Evolutionary conservation across 169 alveolate genomes (phyloP).

Genomic region (Cryptosporidium sp.): DNA sequence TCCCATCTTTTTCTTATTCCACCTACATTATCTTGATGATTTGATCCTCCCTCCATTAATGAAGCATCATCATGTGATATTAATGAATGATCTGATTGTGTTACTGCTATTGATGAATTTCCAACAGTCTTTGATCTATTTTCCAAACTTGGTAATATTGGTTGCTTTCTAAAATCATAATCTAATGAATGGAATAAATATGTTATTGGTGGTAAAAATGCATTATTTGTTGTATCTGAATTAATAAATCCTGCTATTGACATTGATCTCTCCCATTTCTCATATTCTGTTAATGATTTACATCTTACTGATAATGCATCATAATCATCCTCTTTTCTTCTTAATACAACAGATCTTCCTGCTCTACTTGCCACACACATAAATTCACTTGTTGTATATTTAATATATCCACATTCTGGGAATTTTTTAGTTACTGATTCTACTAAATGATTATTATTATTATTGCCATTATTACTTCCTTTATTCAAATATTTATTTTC

Average conservation of each 20-base stretch:
- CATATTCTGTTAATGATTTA: slow-evolving; percentile 69
- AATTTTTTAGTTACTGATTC: slow-evolving; percentile 29
- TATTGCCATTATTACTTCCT: slow-evolving; percentile 3
- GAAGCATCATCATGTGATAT: neutral
- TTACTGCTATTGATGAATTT: neutral
- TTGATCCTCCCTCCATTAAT: neutral
- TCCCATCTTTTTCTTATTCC: neutral
- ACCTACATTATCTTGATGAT: neutral
- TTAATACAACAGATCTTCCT: slow-evolving; percentile 72
- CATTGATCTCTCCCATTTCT: slow-evolving; percentile 74
- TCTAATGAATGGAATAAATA: slow-evolving; percentile 71
- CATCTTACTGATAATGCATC: slow-evolving; percentile 75
- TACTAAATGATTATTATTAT: slow-evolving; percentile 11
- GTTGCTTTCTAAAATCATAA: slow-evolving; percentile 74
- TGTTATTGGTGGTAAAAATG: slow-evolving; percentile 66
- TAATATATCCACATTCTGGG: slow-evolving; percentile 71
- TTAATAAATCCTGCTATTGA: slow-evolving; percentile 75
- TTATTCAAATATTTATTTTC: slow-evolving; percentile 30
- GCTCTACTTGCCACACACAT: slow-evolving; percentile 71
- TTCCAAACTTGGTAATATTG: slow-evolving; percentile 51
- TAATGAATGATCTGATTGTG: slow-evolving; percentile 8
- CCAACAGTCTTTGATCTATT: no score
- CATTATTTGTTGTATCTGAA: neutral
- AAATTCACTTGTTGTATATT: slow-evolving; percentile 33
- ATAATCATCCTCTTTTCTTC: slow-evolving; percentile 68